Evolutionary conservation across 805 yeast species (phyloP), one percentile per base, ranked within the genome.

Genomic region (Pichia occidentalis): DNA sequence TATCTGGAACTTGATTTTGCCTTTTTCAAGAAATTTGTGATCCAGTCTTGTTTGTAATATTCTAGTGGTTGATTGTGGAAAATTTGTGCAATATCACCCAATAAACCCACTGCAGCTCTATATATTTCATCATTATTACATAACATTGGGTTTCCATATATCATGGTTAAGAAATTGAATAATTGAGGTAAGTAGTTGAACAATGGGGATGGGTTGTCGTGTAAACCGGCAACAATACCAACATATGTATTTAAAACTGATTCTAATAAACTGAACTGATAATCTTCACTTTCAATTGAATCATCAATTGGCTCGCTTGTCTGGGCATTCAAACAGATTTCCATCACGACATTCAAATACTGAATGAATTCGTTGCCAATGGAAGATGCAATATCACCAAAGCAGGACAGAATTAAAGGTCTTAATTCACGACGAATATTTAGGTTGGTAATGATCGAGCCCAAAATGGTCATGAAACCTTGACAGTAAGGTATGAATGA

Each of bases 221-320:
- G 77, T 52, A 85, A 61, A n/a, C 97, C 97, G 34, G 94, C 87
- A 41, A 90, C 86, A 34, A 92, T 80, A 45, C 98, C 98, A 24
- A 88, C 95, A 57, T 86, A 92, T 26, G 96, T 87, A 60, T 92
- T 97, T 50, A 92, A 69, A n/a, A 88, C 90, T 5, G 97, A 71
- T 61, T 86, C 96, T 49, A 80, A 77, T 32, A 92, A 75, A 33
- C 67, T 70, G 43, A 75, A 64, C 24, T 80, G 71, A 52, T 85
- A 85, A 45, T 88, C 96, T 40, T 78, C 67, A 14, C 86, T 73
- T 45, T 92, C 97, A 29, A 75, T 54, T 8, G 87, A 68, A 29
- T 71, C 63, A 49, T 82, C 90, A 45, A 77, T 83, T 0, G 83
- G 42, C 43, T 71, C 73, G 24, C 76, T 59, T 29, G 63, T 63